Evolutionary conservation across 805 yeast genomes (phyloP), one percentile per base, ranked within the genome.

Genomic region (Teunomyces pallodes): DNA sequence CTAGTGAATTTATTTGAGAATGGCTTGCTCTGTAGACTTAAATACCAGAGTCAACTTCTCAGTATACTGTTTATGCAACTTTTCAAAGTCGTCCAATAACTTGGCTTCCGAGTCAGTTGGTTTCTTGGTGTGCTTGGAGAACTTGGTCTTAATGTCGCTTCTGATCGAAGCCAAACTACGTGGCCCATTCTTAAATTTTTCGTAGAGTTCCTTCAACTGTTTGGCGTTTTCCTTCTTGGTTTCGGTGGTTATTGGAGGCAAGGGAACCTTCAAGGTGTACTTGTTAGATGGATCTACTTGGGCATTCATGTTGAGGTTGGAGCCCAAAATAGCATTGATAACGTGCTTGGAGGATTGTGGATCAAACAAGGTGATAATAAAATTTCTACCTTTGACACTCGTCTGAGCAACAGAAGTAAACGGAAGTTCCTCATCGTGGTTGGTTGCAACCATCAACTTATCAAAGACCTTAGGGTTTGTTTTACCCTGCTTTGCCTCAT

Each of bases 351-450:
- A 76, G 54, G 87, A 78, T 45, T 75, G 76, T 5, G 96, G 96
- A 59, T 92, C 97, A 65, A 86, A 92, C 1, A 90, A 91, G 0
- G 96, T 90, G n/a, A 92, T 80, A 29, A 80, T 67, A 45, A 89
- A 72, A 55, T 81, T 75, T 56, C 87, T 77, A 5, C 92, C 94
- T 55, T 85, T 85, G 45, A 81, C 55, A 0, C 86, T 70, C 2
- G 92, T 84, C 51, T 84, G 84, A 1, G 96, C 96, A 27, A 89
- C 67, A 28, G 82, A 74, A 2, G 81, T 77, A 61, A 85, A 86
- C 2, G 75, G 75, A 1, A 60, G 62, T 6, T 70, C 64, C 44
- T 76, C 72, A 38, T 78, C 75, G 29, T 38, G 29, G 31, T 74
- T 76, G 3, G 79, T 57, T 13, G 72, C 69, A 13, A 92, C 76